Evolutionary conservation across 495 filamentous ascomycete species (phyloP).

Genomic region (Geopyxis carbonaria): DNA sequence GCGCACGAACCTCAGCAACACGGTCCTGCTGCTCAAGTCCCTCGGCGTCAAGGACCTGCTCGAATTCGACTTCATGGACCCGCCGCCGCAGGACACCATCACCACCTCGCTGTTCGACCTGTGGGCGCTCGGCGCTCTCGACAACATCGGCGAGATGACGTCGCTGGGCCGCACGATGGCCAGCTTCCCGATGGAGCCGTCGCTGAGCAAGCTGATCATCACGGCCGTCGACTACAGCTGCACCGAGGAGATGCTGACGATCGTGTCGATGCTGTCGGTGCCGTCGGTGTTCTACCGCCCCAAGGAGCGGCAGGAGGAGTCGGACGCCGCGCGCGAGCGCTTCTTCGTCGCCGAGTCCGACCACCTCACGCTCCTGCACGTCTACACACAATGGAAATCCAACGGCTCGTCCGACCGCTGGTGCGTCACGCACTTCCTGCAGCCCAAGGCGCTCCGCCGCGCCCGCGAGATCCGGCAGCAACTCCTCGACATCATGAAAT

Average conservation of each 20-base stretch:
- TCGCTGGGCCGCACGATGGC: constrained; percentile 82
- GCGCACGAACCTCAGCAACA: constrained; percentile 87
- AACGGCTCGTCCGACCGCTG: constrained; percentile 83
- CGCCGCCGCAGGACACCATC: constrained; percentile 94
- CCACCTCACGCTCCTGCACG: constrained; percentile 87
- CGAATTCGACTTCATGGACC: constrained; percentile 99
- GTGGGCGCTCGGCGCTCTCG: constrained; percentile 87
- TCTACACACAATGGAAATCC: constrained; percentile 87
- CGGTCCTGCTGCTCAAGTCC: constrained; percentile 83
- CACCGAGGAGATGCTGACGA: constrained; percentile 94
- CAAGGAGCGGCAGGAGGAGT: constrained; percentile 92
- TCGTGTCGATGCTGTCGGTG: constrained; percentile 95
- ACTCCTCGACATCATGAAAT: constrained; percentile 83
- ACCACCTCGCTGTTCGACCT: constrained; percentile 94
- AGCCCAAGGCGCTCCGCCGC: constrained; percentile 74
- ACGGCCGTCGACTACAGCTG: constrained; percentile 72
- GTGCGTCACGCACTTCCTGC: constrained; percentile 84
- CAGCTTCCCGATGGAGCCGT: constrained; percentile 77
- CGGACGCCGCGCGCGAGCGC: constrained; percentile 89
- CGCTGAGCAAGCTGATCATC: constrained; percentile 84
- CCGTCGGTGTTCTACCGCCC: constrained; percentile 95
- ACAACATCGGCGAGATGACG: constrained; percentile 87
- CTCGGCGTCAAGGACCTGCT: constrained; percentile 85
- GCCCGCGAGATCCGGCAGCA: constrained; percentile 91
- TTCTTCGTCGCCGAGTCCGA: constrained; percentile 98